phyloP scores from a whole-genome alignment of 176 grass and related monocot genomes.

The Secale cereale region DNA sequence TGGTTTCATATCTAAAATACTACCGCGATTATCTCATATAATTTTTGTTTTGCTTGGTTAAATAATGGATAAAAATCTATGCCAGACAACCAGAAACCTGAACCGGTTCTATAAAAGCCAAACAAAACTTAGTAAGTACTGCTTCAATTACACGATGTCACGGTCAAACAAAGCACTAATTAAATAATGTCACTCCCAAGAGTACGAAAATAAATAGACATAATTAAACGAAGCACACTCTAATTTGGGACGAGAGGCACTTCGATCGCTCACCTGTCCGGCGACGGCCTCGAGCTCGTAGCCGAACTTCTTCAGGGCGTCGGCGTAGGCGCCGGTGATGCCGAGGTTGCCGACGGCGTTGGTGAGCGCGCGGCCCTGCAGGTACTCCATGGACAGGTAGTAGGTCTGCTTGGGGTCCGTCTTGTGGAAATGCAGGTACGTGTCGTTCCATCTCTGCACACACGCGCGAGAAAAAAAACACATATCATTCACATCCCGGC shows the following conservation, averaged over 20 bases:
- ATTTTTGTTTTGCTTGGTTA: not conserved
- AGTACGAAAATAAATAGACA: no score
- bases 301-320: slow-evolving; percentile 90
- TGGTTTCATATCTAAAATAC: slow-evolving; percentile 25
- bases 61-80: slow-evolving; percentile 21
- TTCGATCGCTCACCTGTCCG: slow-evolving; percentile 49
- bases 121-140: not conserved
- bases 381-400: slow-evolving; percentile 99
- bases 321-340: slow-evolving; percentile 80
- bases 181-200: slow-evolving; percentile 25
- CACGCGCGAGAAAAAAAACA: not conserved
- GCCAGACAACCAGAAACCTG: not conserved
- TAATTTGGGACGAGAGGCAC: no score
- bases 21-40: not conserved
- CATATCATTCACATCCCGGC: slow-evolving; percentile 3
- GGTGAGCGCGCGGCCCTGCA: slow-evolving; percentile 92
- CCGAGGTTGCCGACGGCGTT: slow-evolving; percentile 94
- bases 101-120: not conserved
- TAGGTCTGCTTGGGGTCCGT: slow-evolving; percentile 98
- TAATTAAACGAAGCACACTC: no score
- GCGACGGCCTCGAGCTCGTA: slow-evolving; percentile 82
- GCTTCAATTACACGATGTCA: slow-evolving; percentile 10
- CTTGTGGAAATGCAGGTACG: slow-evolving; percentile 93
- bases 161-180: slow-evolving; percentile 26
- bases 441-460: slow-evolving; percentile 90